A percentile compares a stretch with the other conserved stretches of the same genome.
Evolutionary conservation across 1,139 yeast species (phyloP).

Genomic region (Suhomyces bolitotheri): DNA sequence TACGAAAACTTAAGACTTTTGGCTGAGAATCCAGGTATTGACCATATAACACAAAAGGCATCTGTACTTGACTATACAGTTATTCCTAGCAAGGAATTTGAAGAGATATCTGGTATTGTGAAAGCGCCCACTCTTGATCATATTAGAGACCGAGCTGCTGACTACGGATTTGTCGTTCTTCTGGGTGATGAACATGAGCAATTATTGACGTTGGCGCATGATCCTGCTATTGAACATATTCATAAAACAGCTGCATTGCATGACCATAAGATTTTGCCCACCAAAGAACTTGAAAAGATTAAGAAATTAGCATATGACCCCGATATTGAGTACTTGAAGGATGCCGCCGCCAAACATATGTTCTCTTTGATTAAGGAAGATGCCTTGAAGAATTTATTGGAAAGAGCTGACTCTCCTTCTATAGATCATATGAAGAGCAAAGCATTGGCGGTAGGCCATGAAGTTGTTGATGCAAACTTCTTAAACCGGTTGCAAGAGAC

Average conservation of each 20-base stretch:
- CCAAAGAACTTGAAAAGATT: slow-evolving; percentile 17
- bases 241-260: slow-evolving; percentile 8
- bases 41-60: slow-evolving; percentile 23
- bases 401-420: slow-evolving; percentile 15
- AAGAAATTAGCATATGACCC: slow-evolving; percentile 19
- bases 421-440: slow-evolving; percentile 22
- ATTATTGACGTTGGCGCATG: slow-evolving; percentile 16
- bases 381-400: slow-evolving; percentile 7
- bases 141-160: slow-evolving; percentile 13
- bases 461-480: slow-evolving; percentile 1
- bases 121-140: slow-evolving; percentile 18
- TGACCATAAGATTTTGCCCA: slow-evolving; percentile 8
- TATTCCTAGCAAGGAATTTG: slow-evolving; percentile 18
- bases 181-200: slow-evolving; percentile 14
- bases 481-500: slow-evolving; percentile 12
- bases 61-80: slow-evolving; percentile 18
- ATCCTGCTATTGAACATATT: slow-evolving; percentile 27
- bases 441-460: slow-evolving; percentile 14
- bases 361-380: slow-evolving; percentile 7
- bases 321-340: slow-evolving; percentile 15
- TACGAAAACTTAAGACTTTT: slow-evolving; percentile 15
- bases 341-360: slow-evolving; percentile 7
- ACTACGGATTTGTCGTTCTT: slow-evolving; percentile 1
- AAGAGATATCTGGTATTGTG: slow-evolving; percentile 13
- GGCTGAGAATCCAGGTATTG: slow-evolving; percentile 30